A percentile compares a stretch with the other conserved stretches of the same genome.
Evolutionary conservation across 2,329 filamentous ascomycete species (phyloP).

Genomic region (Fusarium sp.): DNA sequence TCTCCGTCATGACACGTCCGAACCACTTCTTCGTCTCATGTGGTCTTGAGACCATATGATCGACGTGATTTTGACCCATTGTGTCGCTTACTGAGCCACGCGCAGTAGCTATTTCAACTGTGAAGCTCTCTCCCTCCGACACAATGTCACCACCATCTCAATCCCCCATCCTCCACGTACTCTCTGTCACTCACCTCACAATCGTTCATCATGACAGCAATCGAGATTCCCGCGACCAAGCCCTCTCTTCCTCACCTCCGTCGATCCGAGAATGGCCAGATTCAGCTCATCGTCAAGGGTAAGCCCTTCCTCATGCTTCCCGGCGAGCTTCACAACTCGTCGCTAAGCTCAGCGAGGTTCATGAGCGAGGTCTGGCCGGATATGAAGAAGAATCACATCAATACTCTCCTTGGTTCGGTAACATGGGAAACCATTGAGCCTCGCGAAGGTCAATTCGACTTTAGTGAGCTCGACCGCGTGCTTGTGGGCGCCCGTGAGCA

Average conservation of each 20-base stretch:
- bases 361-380: constrained; percentile 46
- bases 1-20: constrained; percentile 3
- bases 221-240: neutral
- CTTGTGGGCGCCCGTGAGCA: constrained; percentile 46
- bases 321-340: constrained; percentile 52
- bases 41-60: neutral
- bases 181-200: neutral
- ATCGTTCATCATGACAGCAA: constrained; percentile 26
- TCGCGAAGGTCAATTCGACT: constrained; percentile 48
- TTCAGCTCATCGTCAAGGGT: constrained; percentile 50
- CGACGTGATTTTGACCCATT: neutral
- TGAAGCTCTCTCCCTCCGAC: neutral
- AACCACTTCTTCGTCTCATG: neutral
- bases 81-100: neutral
- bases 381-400: constrained; percentile 44
- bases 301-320: constrained; percentile 51
- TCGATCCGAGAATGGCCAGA: constrained; percentile 41
- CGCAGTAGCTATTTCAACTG: constrained; percentile 21
- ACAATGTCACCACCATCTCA: neutral
- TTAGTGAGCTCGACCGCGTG: constrained; percentile 48
- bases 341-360: constrained; percentile 46
- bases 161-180: neutral
- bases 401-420: constrained; percentile 51
- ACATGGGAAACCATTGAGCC: constrained; percentile 53
- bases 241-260: constrained; percentile 26